These are phyloP conservation scores for Ziziphus jujuba DNA, from an alignment of 306 rosid species.

Conservation along the genomic window DNA sequence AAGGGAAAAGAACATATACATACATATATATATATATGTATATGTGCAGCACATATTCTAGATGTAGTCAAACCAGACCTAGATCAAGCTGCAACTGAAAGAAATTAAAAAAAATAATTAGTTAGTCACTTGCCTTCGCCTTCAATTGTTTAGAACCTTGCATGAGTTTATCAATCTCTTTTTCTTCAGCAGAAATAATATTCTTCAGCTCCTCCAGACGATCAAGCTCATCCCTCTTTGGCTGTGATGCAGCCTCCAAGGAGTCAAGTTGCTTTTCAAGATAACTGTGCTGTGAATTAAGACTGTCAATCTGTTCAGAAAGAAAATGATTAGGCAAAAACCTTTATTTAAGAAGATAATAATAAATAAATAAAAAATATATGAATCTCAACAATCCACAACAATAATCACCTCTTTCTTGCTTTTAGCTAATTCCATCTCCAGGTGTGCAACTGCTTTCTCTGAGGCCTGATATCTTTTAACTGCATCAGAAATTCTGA, in stretches of 20 bases:
- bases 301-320: conserved; percentile 69
- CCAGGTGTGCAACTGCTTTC: conserved; percentile 57
- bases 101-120: conserved; percentile 16
- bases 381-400: conserved; percentile 10
- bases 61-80: neutral
- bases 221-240: conserved; percentile 67
- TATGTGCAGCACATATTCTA: too few relatives aligned
- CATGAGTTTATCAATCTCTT: conserved; percentile 56
- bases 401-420: conserved; percentile 71
- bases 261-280: conserved; percentile 81
- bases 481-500: conserved; percentile 56
- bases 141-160: conserved; percentile 79
- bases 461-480: conserved; percentile 66
- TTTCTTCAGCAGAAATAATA: conserved; percentile 65
- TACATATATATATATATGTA: neutral
- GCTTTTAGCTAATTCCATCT: conserved; percentile 84
- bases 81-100: conserved; percentile 13
- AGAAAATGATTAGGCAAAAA: conserved; percentile 5
- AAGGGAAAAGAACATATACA: neutral
- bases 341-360: neutral
- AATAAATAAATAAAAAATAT: conserved; percentile 5
- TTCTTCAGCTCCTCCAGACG: conserved; percentile 64
- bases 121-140: conserved; percentile 60
- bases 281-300: conserved; percentile 67
- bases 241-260: conserved; percentile 76